These are phyloP conservation scores for Pyrus hybrid DNA, from an alignment of 331 rosid species.

Conservation along the genomic window DNA sequence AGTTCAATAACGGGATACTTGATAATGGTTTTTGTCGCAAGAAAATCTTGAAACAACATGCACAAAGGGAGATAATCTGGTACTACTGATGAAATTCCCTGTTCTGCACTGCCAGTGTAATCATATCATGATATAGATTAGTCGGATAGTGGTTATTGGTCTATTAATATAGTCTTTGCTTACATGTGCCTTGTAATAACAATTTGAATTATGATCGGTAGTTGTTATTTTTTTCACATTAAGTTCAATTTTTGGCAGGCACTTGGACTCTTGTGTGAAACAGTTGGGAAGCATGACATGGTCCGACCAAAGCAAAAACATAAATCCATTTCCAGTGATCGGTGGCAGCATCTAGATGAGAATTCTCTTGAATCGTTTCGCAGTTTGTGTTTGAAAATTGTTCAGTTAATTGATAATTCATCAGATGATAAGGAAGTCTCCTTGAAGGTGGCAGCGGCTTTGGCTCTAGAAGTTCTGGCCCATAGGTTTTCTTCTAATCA, in stretches of 20 bases:
- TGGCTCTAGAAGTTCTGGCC: slow-evolving; percentile 78
- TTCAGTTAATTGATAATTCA: slow-evolving; percentile 47
- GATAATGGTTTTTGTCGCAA: not conserved
- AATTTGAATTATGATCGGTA: not conserved
- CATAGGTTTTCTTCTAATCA: slow-evolving; percentile 40
- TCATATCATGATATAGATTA: not conserved
- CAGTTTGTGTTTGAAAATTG: slow-evolving; percentile 51
- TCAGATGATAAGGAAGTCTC: slow-evolving; percentile 30
- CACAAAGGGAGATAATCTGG: not conserved
- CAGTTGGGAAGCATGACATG: slow-evolving; percentile 35
- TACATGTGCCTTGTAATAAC: not conserved
- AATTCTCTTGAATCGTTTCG: slow-evolving; percentile 43
- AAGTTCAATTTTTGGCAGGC: slow-evolving; percentile 47
- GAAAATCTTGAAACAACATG: not conserved
- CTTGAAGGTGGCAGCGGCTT: slow-evolving; percentile 70
- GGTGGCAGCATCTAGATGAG: slow-evolving; percentile 47
- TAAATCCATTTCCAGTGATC: slow-evolving; percentile 26
- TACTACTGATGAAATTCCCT: not conserved
- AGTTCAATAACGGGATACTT: not conserved
- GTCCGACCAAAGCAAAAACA: slow-evolving; percentile 30
- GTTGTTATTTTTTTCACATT: not conserved
- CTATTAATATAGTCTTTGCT: not conserved
- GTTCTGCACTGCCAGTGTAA: not conserved
- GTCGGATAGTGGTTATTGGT: not conserved
- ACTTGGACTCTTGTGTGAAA: slow-evolving; percentile 68